Conservation (phyloP, 305 asterid genomes). For the Fraxinus nigra region DNA sequence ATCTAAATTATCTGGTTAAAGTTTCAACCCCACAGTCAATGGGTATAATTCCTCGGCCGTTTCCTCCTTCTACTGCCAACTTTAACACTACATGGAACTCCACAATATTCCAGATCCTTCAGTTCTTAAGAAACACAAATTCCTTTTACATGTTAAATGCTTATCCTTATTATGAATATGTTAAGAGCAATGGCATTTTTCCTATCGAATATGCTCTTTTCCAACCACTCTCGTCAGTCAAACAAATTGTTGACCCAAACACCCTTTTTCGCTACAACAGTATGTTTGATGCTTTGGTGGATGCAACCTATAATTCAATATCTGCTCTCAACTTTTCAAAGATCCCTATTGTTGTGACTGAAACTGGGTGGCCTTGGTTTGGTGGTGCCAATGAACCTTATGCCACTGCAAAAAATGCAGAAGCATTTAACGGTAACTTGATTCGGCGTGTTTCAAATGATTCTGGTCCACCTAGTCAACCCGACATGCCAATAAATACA, state of each 20-base stretch:
- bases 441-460: slow-evolving; percentile 67
- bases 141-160: slow-evolving; percentile 90
- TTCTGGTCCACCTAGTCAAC: slow-evolving; percentile 91
- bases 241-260: slow-evolving; percentile 90
- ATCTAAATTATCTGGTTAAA: slow-evolving; percentile 60
- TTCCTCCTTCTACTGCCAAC: slow-evolving; percentile 86
- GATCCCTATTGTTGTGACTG: slow-evolving; percentile 79
- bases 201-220: slow-evolving; percentile 92
- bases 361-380: slow-evolving; percentile 92
- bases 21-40: slow-evolving; percentile 86
- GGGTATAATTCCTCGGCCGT: slow-evolving; percentile 67
- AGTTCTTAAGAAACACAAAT: slow-evolving; percentile 71
- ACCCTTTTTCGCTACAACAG: slow-evolving; percentile 73
- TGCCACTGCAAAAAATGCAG: slow-evolving; percentile 67
- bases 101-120: slow-evolving; percentile 71
- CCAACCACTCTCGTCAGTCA: slow-evolving; percentile 69
- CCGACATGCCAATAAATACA: slow-evolving; percentile 46
- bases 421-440: slow-evolving; percentile 58
- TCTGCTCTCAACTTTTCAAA: slow-evolving; percentile 67
- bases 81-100: slow-evolving; percentile 70
- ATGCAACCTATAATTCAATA: slow-evolving; percentile 81
- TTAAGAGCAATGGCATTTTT: slow-evolving; percentile 69
- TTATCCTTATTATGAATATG: slow-evolving; percentile 80
- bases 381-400: slow-evolving; percentile 75
- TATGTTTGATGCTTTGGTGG: slow-evolving; percentile 97